These are phyloP conservation scores for Yarrowia sp. DNA, from an alignment of 805 yeast species.

Conservation along the genomic window DNA sequence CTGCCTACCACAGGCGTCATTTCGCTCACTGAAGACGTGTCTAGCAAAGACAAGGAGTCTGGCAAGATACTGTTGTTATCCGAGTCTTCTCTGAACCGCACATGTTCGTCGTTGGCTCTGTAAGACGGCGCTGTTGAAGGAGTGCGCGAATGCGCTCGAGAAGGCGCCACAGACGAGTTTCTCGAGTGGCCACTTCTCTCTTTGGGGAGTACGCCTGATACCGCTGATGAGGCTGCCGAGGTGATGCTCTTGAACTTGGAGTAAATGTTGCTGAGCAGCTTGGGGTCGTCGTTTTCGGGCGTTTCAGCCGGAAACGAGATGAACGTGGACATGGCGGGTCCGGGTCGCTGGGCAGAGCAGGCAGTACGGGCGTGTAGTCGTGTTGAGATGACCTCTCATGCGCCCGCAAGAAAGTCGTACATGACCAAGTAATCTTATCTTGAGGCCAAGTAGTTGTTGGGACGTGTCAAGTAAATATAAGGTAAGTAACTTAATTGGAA, in stretches of 20 bases:
- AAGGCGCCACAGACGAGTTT: background rate
- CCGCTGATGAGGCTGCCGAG: constrained; percentile 44
- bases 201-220: constrained; percentile 41
- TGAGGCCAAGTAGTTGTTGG: background rate
- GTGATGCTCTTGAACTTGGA: constrained; percentile 43
- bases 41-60: constrained; percentile 25
- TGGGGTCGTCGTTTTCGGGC: constrained; percentile 37
- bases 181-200: constrained; percentile 33
- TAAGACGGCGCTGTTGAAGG: constrained; percentile 8
- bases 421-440: background rate
- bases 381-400: constrained; percentile 19
- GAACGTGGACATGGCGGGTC: constrained; percentile 24
- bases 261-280: constrained; percentile 43
- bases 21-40: constrained; percentile 31
- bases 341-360: background rate
- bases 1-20: constrained; percentile 29
- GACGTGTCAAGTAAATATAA: background rate
- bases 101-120: constrained; percentile 11
- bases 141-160: constrained; percentile 19
- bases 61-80: constrained; percentile 31
- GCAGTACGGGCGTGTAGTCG: background rate
- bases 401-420: constrained; percentile 2
- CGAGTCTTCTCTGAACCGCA: constrained; percentile 20
- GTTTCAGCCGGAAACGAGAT: constrained; percentile 33
- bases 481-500: background rate